Evolutionary conservation across 352 stramenopile genomes (phyloP), one percentile per base, ranked within the genome.

Genomic region (Plasmopara viticola): DNA sequence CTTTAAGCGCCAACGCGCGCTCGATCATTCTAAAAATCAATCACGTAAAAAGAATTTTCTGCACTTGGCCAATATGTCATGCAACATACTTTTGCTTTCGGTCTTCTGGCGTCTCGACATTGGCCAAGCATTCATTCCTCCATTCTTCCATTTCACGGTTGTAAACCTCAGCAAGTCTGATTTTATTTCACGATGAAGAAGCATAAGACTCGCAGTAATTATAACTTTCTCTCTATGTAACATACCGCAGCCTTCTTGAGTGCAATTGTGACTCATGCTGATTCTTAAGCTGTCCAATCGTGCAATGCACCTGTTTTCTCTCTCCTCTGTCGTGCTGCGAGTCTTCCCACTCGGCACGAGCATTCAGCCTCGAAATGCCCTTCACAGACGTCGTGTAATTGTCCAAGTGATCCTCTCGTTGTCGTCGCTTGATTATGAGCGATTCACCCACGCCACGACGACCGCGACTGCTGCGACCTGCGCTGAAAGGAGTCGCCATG

Each of bases 71-170:
- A 25, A 25, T 25, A 3, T 25, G 3, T 25, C 20, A 25, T 25
- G 20, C 20, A 25, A 60, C 47, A 9, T 54, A 90, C 78, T 86
- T 88, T 47, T 82, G 68, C 51, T 92, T 92, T 51, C 81, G 68
- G 17, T 90, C 78, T 34, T 92, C 81, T 6, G 72, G 74, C 0
- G 81, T 89, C 72, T 92, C 81, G 29, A 87, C 64, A 44, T 87
- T 88, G 12, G 66, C 62, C 13, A 89, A 46, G 54, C 72, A 90
- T 33, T 61, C 67, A 18, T 76, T 57, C 58, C 76, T 78, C 81
- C 81, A 92, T 64, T 68, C 43, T 14, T 86, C 78, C 72, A 88
- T 84, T 64, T 92, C 81, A 29, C 69, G 51, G 33, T 88, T 90
- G 45, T 87, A 90, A 18, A 92, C 47, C 28, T 87, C 71, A 1